phyloP scores from a whole-genome alignment of 768 basidiomycete species.

The Suillus hirtellus region DNA sequence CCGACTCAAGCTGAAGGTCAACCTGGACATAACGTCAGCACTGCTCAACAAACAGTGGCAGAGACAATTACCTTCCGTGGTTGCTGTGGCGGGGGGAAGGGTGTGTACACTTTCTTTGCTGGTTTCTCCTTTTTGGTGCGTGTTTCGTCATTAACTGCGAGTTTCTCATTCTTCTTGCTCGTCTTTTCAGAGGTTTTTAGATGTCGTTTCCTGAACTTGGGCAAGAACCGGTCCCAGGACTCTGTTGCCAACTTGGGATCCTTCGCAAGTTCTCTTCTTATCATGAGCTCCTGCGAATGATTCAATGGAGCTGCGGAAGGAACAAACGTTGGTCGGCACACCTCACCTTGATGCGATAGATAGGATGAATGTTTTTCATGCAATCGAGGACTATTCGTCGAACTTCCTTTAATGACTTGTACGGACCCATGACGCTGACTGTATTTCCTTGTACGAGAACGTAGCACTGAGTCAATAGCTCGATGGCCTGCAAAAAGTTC shows the following conservation, averaged over 20 bases:
- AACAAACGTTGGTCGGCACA: conserved; percentile 28
- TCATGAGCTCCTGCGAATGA: conserved; percentile 85
- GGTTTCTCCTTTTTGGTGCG: conserved; percentile 52
- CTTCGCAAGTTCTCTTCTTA: conserved; percentile 94
- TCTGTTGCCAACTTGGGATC: conserved; percentile 94
- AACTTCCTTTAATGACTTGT: conserved; percentile 95
- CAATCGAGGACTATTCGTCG: conserved; percentile 95
- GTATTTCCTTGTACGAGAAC: conserved; percentile 98
- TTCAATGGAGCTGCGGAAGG: not conserved
- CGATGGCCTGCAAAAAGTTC: conserved; percentile 75
- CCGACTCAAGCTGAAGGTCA: conserved; percentile 92
- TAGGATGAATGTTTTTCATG: conserved; percentile 99
- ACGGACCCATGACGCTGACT: conserved; percentile 96
- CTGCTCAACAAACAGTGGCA: conserved; percentile 7
- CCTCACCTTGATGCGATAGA: conserved; percentile 98
- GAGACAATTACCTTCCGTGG: conserved; percentile 76
- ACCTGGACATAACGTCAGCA: conserved; percentile 45
- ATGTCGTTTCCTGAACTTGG: conserved; percentile 91
- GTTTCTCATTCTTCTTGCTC: conserved; percentile 77
- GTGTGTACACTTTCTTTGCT: conserved; percentile 94
- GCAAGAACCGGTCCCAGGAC: conserved; percentile 96
- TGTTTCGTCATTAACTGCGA: conserved; percentile 61
- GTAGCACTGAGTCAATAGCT: conserved; percentile 94
- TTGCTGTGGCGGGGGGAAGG: conserved; percentile 93
- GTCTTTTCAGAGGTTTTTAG: conserved; percentile 95